A percentile compares a stretch with the other conserved stretches of the same genome.
phyloP scores from a whole-genome alignment of 345 rosid species.

The Aethionema arabicum region DNA sequence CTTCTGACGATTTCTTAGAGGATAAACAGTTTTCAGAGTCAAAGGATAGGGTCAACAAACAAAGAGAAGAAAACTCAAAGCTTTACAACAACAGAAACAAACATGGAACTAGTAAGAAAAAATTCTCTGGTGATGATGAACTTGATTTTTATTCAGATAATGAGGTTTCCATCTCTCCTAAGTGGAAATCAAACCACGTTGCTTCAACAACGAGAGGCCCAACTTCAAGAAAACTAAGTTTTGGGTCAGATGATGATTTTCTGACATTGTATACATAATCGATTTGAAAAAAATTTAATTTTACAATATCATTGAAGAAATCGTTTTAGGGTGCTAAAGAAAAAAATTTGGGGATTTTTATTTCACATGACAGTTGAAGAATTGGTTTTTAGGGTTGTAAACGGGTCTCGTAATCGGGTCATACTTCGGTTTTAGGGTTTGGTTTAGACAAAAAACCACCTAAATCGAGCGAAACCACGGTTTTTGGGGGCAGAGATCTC shows the following conservation, averaged over 20 bases:
- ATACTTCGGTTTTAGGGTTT: too few species aligned
- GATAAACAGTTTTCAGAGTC: slow-evolving; percentile 44
- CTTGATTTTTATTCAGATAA: slow-evolving; percentile 58
- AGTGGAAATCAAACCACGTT: slow-evolving; percentile 77
- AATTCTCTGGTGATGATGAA: slow-evolving; percentile 52
- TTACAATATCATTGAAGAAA: too few species aligned
- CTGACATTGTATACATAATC: too few species aligned
- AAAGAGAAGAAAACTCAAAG: slow-evolving; percentile 32
- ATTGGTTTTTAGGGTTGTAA: too few species aligned
- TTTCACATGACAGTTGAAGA: too few species aligned
- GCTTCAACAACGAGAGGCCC: slow-evolving; percentile 45
- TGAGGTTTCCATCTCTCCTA: slow-evolving; percentile 52
- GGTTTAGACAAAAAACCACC: too few species aligned
- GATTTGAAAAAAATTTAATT: too few species aligned
- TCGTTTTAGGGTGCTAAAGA: too few species aligned
- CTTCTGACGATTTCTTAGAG: slow-evolving; percentile 45
- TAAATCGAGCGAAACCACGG: too few species aligned
- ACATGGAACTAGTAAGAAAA: slow-evolving; percentile 27
- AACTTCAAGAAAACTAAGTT: slow-evolving; percentile 46
- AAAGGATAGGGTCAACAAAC: slow-evolving; percentile 39
- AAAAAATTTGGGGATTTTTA: too few species aligned
- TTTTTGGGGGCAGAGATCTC: too few species aligned
- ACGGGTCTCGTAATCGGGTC: too few species aligned
- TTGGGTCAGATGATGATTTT: slow-evolving; percentile 78
- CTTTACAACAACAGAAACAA: slow-evolving; percentile 38